These are phyloP conservation scores for Mucor sp. DNA, from an alignment of 371 early-diverging fungal genomes.

Conservation along the genomic window DNA sequence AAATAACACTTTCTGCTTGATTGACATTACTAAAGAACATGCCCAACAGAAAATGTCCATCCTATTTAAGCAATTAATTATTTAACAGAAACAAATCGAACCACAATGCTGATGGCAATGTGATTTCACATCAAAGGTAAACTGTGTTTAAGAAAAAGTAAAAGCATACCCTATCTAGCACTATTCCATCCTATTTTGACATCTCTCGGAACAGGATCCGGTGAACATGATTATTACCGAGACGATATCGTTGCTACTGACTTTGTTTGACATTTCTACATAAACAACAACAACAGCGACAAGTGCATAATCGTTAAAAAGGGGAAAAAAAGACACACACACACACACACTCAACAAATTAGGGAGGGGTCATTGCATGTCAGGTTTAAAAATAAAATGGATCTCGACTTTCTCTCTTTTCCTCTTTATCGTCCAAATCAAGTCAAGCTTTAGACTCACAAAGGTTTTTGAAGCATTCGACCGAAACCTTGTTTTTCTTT, in stretches of 20 bases:
- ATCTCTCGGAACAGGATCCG: background rate
- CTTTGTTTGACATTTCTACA: background rate
- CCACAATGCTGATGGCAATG: too few species aligned
- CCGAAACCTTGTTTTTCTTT: background rate
- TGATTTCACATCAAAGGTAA: too few species aligned
- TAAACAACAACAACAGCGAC: background rate
- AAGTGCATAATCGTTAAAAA: background rate
- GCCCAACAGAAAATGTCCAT: too few species aligned
- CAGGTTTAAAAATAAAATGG: background rate
- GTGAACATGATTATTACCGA: background rate
- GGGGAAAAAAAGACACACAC: background rate
- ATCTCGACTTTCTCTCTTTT: background rate
- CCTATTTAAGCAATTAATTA: too few species aligned
- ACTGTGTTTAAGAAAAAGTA: too few species aligned
- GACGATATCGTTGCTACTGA: background rate
- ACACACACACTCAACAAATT: background rate
- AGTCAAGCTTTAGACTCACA: background rate
- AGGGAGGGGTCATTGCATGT: background rate
- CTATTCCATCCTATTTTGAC: background rate
- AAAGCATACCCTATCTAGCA: background rate
- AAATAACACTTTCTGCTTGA: too few species aligned
- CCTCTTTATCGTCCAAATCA: background rate
- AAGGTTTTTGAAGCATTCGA: background rate
- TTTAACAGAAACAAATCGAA: too few species aligned
- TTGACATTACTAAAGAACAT: too few species aligned